phyloP scores from a whole-genome alignment of 495 filamentous ascomycete species.

The Neurospora tetraspora region DNA sequence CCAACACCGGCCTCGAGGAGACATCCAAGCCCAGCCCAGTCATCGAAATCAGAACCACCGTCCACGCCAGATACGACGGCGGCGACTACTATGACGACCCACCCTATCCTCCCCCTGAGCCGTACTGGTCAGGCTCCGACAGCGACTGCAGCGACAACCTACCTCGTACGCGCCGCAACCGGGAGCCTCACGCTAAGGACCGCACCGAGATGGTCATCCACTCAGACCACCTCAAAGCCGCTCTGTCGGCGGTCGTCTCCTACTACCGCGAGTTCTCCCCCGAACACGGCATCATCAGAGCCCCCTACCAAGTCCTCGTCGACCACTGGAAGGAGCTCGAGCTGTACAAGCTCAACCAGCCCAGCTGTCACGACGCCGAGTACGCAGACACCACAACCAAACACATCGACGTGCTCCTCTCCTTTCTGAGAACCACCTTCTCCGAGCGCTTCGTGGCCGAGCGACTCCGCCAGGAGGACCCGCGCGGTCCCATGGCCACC shows the following conservation, averaged over 20 bases:
- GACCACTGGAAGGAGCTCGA: constrained; percentile 24
- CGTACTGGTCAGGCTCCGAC: background rate
- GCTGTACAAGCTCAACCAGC: constrained; percentile 24
- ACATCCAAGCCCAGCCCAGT: background rate
- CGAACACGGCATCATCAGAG: constrained; percentile 18
- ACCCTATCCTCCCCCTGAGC: background rate
- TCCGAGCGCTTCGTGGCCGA: constrained; percentile 21
- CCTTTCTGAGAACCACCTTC: constrained; percentile 20
- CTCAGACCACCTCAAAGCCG: constrained; percentile 28
- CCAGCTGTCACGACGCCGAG: constrained; percentile 20
- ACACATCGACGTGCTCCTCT: constrained; percentile 31
- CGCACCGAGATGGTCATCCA: constrained; percentile 26
- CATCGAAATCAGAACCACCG: background rate
- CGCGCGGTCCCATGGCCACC: constrained; percentile 18
- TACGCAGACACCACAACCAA: constrained; percentile 21
- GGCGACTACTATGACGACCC: background rate
- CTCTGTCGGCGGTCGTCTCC: constrained; percentile 25
- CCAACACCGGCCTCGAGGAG: background rate
- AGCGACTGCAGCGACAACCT: background rate
- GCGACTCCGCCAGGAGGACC: constrained; percentile 16
- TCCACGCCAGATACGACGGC: background rate
- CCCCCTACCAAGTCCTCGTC: constrained; percentile 28
- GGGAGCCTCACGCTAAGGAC: constrained; percentile 9
- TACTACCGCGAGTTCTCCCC: constrained; percentile 35
- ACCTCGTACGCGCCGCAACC: background rate